phyloP scores from a whole-genome alignment of 257 asterid genomes.

The Mitragyna speciosa region DNA sequence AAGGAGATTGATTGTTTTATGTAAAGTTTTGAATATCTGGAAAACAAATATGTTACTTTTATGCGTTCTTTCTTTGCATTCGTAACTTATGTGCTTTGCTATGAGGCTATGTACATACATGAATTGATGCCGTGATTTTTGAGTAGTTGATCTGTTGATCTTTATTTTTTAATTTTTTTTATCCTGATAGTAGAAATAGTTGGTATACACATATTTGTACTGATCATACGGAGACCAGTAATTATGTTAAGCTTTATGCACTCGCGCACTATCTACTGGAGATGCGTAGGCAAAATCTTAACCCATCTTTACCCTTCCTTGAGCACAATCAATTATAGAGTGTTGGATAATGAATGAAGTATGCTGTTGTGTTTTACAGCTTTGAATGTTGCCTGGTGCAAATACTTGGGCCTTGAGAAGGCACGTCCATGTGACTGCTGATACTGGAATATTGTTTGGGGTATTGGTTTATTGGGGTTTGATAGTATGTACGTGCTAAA shows the following conservation, averaged over 20 bases:
- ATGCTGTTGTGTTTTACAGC: constrained; percentile 87
- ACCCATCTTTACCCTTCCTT: constrained; percentile 6
- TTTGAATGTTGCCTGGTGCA: constrained; percentile 72
- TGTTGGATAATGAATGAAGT: constrained; percentile 52
- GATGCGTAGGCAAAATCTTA: not conserved
- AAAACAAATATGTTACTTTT: not conserved
- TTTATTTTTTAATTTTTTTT: no score
- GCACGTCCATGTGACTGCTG: constrained; percentile 42
- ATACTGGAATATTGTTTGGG: constrained; percentile 46
- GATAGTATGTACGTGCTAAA: constrained; percentile 29
- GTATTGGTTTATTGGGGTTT: constrained; percentile 24
- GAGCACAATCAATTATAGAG: constrained; percentile 34
- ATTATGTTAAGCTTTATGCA: not conserved
- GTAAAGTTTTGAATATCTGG: not conserved
- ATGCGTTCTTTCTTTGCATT: not conserved
- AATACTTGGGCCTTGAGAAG: constrained; percentile 72
- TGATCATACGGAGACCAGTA: not conserved
- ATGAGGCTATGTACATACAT: not conserved
- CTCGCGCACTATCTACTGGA: not conserved
- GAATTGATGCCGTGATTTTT: not conserved
- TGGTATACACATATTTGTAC: not conserved
- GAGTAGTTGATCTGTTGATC: not conserved
- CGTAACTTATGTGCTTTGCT: not conserved
- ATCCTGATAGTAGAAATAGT: not conserved
- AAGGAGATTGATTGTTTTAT: not conserved